Base-by-base conservation (phyloP, 352 stramenopile genomes). In the Thalassiosira sp. region DNA sequence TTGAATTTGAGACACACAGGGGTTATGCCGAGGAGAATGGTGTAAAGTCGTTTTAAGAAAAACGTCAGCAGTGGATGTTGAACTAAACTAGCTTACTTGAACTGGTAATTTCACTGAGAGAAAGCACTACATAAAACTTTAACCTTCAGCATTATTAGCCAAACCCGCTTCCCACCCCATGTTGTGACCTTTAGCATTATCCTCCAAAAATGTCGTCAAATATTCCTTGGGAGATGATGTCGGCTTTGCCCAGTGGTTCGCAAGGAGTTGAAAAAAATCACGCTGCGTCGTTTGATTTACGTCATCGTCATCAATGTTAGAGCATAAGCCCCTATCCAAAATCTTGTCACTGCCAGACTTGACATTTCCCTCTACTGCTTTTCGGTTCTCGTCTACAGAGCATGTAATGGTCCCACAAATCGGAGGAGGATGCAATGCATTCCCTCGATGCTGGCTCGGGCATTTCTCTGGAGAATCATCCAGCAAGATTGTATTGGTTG, bases 391-490 rank as follows among this genome's bases (percentile, higher is more conserved):
- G 25, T 25, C 43, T 43, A 1, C 15, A 48, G 5, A 45, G 5
- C 6, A 8, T 27, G 73, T 77, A 3, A 18, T 51, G 3, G 76
- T 85, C 8, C 86, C 86, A 67, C 82, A 60, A 13, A 92, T 61
- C 22, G 82, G 56, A 56, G 75, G 69, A 58, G 87, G 87, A 73
- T 92, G 84, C 18, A 92, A 40, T 24, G 80, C 70, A 81, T 92
- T 90, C 8, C 31, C 15, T 58, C 70, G 25, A 54, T 58, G 80
- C 37, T 60, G 22, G 45, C 25, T 51, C 16, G 66, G 72, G 48
- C 76, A 88, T 69, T 92, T 92, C 35, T 91, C 75, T 0, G 80
- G 84, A 27, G 82, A 90, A 84, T 92, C 87, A 60, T 92, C 87
- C 8, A 92, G 71, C 15, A 92, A 40, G 11, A 92, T 53, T n/a